These are phyloP conservation scores for Amesomyces nigricolor DNA, from an alignment of 2,329 filamentous ascomycete genomes.

Conservation along the genomic window DNA sequence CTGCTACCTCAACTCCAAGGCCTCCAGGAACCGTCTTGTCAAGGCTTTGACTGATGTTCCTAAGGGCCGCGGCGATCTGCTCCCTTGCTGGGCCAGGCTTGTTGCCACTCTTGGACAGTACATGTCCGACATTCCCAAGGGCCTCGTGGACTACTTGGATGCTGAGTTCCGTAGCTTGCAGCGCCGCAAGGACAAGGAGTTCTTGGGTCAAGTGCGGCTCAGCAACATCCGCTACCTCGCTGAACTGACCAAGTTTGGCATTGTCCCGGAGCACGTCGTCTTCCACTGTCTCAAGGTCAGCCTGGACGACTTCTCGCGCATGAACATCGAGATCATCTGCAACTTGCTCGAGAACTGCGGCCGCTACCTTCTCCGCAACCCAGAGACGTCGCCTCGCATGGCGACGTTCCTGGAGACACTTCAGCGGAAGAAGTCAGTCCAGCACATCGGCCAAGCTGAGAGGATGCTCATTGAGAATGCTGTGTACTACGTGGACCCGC, in stretches of 20 bases:
- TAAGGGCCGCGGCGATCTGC: slow-evolving; percentile 84
- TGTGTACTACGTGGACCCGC: slow-evolving; percentile 95
- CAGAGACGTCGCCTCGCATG: slow-evolving; percentile 92
- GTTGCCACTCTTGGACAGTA: slow-evolving; percentile 91
- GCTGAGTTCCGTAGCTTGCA: slow-evolving; percentile 96
- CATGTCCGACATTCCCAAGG: slow-evolving; percentile 89
- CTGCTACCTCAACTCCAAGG: slow-evolving; percentile 97
- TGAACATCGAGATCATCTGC: slow-evolving; percentile 99
- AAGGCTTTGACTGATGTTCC: slow-evolving; percentile 93
- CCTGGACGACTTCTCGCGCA: slow-evolving; percentile 92
- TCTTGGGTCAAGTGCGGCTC: slow-evolving; percentile 86
- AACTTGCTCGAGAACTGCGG: slow-evolving; percentile 95
- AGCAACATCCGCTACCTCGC: slow-evolving; percentile 97
- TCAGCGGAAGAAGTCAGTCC: slow-evolving; percentile 90
- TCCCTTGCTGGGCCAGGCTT: slow-evolving; percentile 87
- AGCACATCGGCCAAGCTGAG: slow-evolving; percentile 92
- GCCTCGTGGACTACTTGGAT: slow-evolving; percentile 85
- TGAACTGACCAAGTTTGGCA: slow-evolving; percentile 94
- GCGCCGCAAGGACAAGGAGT: slow-evolving; percentile 95
- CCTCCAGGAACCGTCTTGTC: slow-evolving; percentile 86
- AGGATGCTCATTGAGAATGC: slow-evolving; percentile 98
- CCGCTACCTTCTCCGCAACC: slow-evolving; percentile 84
- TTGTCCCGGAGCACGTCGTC: slow-evolving; percentile 96
- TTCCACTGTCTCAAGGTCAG: slow-evolving; percentile 98
- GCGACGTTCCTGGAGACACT: slow-evolving; percentile 87